Percentiles rank a stretch among this genome's conserved stretches.
Evolutionary conservation across 495 filamentous ascomycete genomes (phyloP).

Genomic region (Penicillium mononematosum): DNA sequence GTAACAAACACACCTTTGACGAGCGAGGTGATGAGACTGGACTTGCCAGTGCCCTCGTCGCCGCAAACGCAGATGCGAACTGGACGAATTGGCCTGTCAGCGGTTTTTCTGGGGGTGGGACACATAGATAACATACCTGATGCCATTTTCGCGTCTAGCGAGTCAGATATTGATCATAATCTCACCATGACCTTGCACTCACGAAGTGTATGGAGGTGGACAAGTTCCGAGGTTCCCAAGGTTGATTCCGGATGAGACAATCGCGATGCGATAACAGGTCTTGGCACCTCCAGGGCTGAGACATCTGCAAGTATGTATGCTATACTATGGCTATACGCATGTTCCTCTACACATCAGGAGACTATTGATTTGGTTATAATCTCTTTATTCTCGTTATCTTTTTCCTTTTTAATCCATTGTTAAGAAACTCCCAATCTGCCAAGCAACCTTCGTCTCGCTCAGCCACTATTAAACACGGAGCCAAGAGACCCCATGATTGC

Average conservation of each 20-base stretch:
- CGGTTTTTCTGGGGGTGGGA: constrained; percentile 6
- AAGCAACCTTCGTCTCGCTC: neutral
- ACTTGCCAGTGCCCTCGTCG: constrained; percentile 73
- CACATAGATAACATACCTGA: constrained; percentile 27
- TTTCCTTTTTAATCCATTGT: neutral
- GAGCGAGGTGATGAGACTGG: constrained; percentile 56
- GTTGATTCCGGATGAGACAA: neutral
- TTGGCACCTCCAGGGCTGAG: constrained; percentile 3
- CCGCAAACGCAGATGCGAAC: constrained; percentile 96
- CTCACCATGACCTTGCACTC: neutral
- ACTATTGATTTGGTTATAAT: neutral
- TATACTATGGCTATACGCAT: neutral
- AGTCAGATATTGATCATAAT: neutral
- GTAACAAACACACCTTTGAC: constrained; percentile 95
- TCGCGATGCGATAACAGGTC: constrained; percentile 10
- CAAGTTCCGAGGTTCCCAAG: neutral
- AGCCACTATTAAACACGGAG: neutral
- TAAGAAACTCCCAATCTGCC: neutral
- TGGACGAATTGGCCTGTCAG: constrained; percentile 29
- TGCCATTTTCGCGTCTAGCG: constrained; percentile 28
- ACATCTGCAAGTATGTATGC: neutral
- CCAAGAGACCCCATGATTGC: neutral
- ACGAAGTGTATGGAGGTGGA: neutral
- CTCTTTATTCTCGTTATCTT: too few species aligned
- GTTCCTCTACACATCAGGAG: neutral